Percentiles rank a stretch among this genome's conserved stretches.
phyloP scores from a whole-genome alignment of 768 basidiomycete genomes.

The Kondoa subrosea region DNA sequence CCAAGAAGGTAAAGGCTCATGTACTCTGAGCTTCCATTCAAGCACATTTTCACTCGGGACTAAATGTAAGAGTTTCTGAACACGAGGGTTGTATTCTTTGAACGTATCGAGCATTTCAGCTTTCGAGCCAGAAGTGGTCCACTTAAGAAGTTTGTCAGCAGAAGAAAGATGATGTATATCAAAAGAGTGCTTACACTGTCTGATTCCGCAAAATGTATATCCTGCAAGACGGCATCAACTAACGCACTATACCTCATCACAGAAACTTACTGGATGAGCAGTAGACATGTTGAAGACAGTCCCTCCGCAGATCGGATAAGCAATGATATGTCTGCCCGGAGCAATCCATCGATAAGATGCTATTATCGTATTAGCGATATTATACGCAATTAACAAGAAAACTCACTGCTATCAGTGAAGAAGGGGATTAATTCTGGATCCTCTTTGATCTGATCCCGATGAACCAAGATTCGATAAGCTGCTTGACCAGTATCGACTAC shows the following conservation, averaged over 20 bases:
- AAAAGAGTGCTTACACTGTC: not conserved
- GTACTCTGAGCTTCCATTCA: slow-evolving; percentile 36
- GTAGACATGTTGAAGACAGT: slow-evolving; percentile 35
- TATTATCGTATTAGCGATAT: too few relatives aligned
- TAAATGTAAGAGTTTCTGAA: slow-evolving; percentile 33
- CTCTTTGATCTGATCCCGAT: slow-evolving; percentile 28
- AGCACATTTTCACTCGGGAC: slow-evolving; percentile 33
- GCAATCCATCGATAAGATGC: slow-evolving; percentile 36
- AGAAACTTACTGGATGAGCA: slow-evolving; percentile 28
- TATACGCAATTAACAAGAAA: too few relatives aligned
- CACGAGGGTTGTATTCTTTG: slow-evolving; percentile 33
- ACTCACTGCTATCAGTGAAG: slow-evolving; percentile 30
- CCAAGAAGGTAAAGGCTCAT: slow-evolving; percentile 35
- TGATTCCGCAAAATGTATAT: too few relatives aligned
- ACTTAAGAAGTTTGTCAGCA: slow-evolving; percentile 32
- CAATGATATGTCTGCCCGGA: slow-evolving; percentile 32
- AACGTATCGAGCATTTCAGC: slow-evolving; percentile 32
- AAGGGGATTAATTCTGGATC: slow-evolving; percentile 34
- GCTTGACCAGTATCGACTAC: slow-evolving; percentile 35
- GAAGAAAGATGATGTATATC: slow-evolving; percentile 26
- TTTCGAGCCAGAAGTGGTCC: slow-evolving; percentile 33
- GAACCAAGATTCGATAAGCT: slow-evolving; percentile 35
- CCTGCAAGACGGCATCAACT: too few relatives aligned
- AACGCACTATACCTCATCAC: too few relatives aligned
- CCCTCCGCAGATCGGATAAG: slow-evolving; percentile 35